phyloP scores from a whole-genome alignment of 208 protist genomes.

The Trypanosoma brucei region DNA sequence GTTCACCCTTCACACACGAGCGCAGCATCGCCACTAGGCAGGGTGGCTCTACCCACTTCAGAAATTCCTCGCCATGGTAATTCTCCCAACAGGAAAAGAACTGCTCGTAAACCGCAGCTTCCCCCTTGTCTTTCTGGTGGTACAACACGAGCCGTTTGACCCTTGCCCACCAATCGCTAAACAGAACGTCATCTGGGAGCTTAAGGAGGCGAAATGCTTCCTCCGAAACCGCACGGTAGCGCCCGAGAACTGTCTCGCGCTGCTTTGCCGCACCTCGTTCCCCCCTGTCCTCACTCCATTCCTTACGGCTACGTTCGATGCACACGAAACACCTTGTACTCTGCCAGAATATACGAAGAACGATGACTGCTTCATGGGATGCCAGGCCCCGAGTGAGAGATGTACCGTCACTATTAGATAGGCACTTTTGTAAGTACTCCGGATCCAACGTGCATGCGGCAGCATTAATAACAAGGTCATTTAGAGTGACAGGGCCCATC shows the following conservation, averaged over 20 bases:
- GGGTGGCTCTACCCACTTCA: conserved; percentile 20
- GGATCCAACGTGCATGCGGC: conserved; percentile 16
- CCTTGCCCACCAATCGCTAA: conserved; percentile 25
- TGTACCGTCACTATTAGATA: conserved; percentile 8
- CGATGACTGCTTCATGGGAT: conserved; percentile 2
- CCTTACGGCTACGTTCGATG: neutral
- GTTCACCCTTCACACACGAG: conserved; percentile 17
- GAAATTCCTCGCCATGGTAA: conserved; percentile 8
- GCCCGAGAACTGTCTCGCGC: neutral
- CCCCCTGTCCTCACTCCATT: neutral
- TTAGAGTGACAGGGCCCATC: conserved; percentile 11
- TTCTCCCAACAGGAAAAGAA: conserved; percentile 19
- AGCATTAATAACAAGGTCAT: conserved; percentile 20
- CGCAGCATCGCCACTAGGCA: conserved; percentile 24
- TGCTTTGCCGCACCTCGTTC: neutral
- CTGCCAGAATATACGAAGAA: conserved; percentile 28
- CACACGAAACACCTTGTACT: conserved; percentile 22
- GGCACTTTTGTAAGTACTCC: conserved; percentile 21
- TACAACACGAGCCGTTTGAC: conserved; percentile 26
- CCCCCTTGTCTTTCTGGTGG: conserved; percentile 15
- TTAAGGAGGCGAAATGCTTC: conserved; percentile 19
- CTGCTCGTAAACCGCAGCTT: conserved; percentile 25
- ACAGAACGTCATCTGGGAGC: conserved; percentile 12
- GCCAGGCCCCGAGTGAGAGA: neutral
- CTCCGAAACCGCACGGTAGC: conserved; percentile 16